phyloP scores from a whole-genome alignment of 2,329 filamentous ascomycete genomes.

The Monosporascus ibericus region DNA sequence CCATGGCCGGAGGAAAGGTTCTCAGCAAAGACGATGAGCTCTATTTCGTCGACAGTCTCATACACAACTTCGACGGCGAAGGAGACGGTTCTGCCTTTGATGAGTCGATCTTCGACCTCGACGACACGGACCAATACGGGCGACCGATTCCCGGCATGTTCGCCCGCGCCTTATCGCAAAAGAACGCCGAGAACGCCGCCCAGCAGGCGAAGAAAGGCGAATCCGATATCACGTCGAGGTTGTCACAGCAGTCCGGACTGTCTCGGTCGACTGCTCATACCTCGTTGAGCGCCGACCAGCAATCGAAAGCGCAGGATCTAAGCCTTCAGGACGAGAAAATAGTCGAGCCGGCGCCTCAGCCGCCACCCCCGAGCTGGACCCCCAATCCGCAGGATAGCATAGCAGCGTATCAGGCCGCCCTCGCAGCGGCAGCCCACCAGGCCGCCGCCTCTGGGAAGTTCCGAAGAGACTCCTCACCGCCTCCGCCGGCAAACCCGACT shows the following conservation, averaged over 20 bases:
- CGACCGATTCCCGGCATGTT: conserved; percentile 54
- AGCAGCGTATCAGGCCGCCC: conserved; percentile 73
- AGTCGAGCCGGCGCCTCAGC: conserved; percentile 5
- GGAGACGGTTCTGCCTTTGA: conserved; percentile 57
- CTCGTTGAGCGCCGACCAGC: conserved; percentile 35
- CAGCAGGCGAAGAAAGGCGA: conserved; percentile 34
- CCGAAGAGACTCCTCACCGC: conserved; percentile 48
- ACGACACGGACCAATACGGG: conserved; percentile 58
- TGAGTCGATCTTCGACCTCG: conserved; percentile 66
- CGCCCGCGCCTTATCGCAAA: conserved; percentile 43
- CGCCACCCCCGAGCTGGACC: conserved; percentile 8
- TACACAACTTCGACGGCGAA: conserved; percentile 45
- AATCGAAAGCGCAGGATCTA: conserved; percentile 12
- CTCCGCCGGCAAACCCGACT: conserved; percentile 28
- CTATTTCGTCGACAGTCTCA: conserved; percentile 63
- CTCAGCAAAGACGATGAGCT: conserved; percentile 51
- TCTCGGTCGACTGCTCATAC: conserved; percentile 48
- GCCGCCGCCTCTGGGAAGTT: conserved; percentile 75
- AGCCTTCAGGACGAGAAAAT: conserved; percentile 5
- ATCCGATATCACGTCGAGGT: conserved; percentile 39
- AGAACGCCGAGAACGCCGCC: conserved; percentile 23
- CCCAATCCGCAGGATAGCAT: conserved; percentile 23
- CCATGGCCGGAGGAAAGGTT: conserved; percentile 4
- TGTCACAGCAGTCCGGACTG: conserved; percentile 37
- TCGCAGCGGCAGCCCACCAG: conserved; percentile 74